phyloP scores from a whole-genome alignment of 2,329 filamentous ascomycete species.

The Monilinia laxa region DNA sequence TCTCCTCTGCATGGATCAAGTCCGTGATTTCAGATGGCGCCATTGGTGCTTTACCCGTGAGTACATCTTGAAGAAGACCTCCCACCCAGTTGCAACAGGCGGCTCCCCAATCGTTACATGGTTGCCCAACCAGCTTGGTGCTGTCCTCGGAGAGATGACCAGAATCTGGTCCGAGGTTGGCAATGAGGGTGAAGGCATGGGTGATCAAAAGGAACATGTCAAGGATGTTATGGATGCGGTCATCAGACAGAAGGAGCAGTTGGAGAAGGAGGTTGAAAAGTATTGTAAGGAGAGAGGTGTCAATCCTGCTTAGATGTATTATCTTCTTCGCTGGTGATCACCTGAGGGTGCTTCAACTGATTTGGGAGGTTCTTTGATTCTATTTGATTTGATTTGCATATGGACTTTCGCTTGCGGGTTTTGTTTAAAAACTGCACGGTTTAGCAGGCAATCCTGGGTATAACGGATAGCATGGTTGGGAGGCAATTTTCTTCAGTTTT shows the following conservation, averaged over 20 bases:
- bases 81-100: constrained; percentile 75
- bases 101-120: constrained; percentile 82
- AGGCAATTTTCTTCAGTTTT: background rate
- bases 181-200: constrained; percentile 32
- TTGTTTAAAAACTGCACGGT: too few species aligned
- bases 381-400: background rate
- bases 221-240: constrained; percentile 70
- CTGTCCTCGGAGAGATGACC: constrained; percentile 70
- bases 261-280: constrained; percentile 72
- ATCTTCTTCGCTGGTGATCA: background rate
- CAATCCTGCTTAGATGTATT: background rate
- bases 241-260: constrained; percentile 60
- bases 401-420: too few species aligned
- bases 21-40: constrained; percentile 78
- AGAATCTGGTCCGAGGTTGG: constrained; percentile 47
- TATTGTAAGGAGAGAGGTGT: constrained; percentile 63
- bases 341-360: background rate
- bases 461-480: background rate
- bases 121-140: constrained; percentile 77
- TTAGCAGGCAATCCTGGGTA: background rate
- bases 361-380: background rate
- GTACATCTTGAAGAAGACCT: constrained; percentile 77
- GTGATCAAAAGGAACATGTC: constrained; percentile 53
- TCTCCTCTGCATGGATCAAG: constrained; percentile 67
- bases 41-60: constrained; percentile 85